Evolutionary conservation across 1,284 basidiomycete genomes (phyloP).

Genomic region (Inonotus obliquus): DNA sequence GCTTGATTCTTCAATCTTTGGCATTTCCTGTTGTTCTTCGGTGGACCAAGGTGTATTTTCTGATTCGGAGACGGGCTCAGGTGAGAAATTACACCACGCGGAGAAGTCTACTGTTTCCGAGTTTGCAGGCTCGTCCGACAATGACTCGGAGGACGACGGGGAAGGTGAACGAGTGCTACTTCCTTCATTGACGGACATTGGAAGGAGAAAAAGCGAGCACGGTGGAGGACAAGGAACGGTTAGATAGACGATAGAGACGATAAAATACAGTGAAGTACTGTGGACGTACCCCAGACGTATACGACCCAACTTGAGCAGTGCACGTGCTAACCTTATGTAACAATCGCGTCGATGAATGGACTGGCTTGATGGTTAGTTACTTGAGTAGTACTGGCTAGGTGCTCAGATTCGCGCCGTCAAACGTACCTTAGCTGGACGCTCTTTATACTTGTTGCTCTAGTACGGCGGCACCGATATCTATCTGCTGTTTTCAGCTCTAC

Average conservation of each 20-base stretch:
- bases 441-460: background rate
- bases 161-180: conserved; percentile 64
- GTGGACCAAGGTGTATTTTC: conserved; percentile 33
- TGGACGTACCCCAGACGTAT: background rate
- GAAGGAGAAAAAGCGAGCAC: background rate
- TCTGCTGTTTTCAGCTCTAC: background rate
- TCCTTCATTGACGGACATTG: conserved; percentile 43
- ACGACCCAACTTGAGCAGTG: background rate
- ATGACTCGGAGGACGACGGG: conserved; percentile 61
- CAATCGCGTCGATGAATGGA: background rate
- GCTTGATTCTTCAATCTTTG: conserved; percentile 37
- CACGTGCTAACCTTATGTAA: conserved; percentile 5
- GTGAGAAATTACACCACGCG: conserved; percentile 52
- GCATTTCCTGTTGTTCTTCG: conserved; percentile 23
- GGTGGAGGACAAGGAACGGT: background rate
- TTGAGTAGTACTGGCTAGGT: background rate
- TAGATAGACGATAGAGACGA: background rate
- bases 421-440: background rate
- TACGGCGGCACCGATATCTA: background rate
- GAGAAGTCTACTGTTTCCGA: conserved; percentile 47
- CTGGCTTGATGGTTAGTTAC: background rate
- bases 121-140: conserved; percentile 47
- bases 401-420: background rate
- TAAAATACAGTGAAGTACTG: conserved; percentile 8
- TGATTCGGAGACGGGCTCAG: conserved; percentile 30